Evolutionary conservation across 345 rosid genomes (phyloP).

Genomic region (Physaria fendleri): DNA sequence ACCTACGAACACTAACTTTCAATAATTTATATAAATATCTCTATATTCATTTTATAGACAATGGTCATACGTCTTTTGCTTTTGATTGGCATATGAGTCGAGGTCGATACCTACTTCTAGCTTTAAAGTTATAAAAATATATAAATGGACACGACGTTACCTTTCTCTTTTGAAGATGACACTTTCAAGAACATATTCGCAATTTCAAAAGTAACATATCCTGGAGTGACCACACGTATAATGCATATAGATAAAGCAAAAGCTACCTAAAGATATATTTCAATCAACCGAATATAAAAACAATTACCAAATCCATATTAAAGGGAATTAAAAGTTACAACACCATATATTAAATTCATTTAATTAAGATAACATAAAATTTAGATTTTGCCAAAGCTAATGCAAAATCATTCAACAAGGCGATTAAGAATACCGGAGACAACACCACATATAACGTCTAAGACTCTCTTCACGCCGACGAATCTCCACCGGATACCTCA

Average conservation of each 20-base stretch:
- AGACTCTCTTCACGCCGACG: constrained; percentile 55
- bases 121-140: not conserved
- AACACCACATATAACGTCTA: constrained; percentile 62
- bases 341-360: not conserved
- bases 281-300: not conserved
- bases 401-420: constrained; percentile 25
- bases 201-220: constrained; percentile 7
- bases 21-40: constrained; percentile 3
- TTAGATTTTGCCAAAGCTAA: not conserved
- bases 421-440: constrained; percentile 53
- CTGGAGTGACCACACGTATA: constrained; percentile 9
- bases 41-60: not conserved
- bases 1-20: constrained; percentile 15
- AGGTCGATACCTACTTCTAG: constrained; percentile 5
- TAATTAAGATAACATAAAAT: not conserved
- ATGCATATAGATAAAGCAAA: constrained; percentile 20
- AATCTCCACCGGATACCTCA: constrained; percentile 58
- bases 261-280: not conserved
- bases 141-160: not conserved
- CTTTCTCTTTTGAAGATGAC: not conserved
- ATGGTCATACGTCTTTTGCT: constrained; percentile 16
- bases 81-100: constrained; percentile 6
- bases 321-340: not conserved
- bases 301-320: not conserved
- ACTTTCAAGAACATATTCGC: constrained; percentile 18